Evolutionary conservation across 768 basidiomycete genomes (phyloP), one percentile per base, ranked within the genome.

Genomic region (Serendipita vermifera): DNA sequence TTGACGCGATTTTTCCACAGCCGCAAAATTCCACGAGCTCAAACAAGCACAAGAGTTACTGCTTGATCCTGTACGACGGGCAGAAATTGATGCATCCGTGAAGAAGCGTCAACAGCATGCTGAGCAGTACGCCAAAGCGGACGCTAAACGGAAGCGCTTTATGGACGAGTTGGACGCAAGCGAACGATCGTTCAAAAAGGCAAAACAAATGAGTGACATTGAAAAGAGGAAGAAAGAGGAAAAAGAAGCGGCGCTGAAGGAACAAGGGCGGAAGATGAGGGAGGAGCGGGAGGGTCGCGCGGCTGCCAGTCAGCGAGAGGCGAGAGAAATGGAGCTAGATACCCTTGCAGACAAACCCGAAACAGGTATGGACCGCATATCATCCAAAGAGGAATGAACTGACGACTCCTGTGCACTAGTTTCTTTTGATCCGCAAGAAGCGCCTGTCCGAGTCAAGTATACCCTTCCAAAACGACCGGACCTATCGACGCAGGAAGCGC

Each of bases 21-120:
- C 84, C 2, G 76, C 81, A 56, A 85, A 87, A 65, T 90, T 91
- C 64, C 87, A 91, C 64, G 85, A 85, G 56, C 77, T 91, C 48
- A 89, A 83, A 56, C 79, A 80, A 58, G 85, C 87, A 0, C 85
- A 87, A 62, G 82, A 88, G 65, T 73, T 88, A 1, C 72, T 91
- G 4, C 81, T 89, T 57, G 88, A 90, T 62, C 87, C 87, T 3
- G 68, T 86, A 31, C 79, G 83, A 33, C 79, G 85, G 17, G 73
- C 88, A 38, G 87, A 85, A 0, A 72, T 91, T 55, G 86, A 91
- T 64, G 85, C 86, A 2, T 85, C 84, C 63, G 68, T 85, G n/a
- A 81, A 83, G 38, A 67, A 83, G 2, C 80, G 82, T 57, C 75
- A 77, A 36, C 86, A 87, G 0, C 76, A 79, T 32, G 77, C 79